These are phyloP conservation scores for Saksenaea oblongispora DNA, from an alignment of 371 early-diverging fungal species.

Conservation along the genomic window DNA sequence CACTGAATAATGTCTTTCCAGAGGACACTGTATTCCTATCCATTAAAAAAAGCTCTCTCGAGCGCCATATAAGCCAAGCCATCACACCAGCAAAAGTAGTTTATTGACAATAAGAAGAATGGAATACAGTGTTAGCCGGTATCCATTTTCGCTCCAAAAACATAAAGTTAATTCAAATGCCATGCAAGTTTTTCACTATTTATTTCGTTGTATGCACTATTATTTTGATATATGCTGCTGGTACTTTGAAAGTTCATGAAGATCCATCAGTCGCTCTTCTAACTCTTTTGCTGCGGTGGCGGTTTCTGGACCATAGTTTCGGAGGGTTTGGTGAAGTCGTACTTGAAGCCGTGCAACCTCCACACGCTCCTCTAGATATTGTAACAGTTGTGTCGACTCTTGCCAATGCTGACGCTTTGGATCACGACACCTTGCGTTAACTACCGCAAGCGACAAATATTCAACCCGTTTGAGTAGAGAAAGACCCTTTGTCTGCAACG, in stretches of 20 bases:
- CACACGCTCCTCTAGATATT: slow-evolving; percentile 15
- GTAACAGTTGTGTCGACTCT: slow-evolving; percentile 17
- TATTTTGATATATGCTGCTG: background rate
- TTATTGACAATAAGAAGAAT: too few relatives aligned
- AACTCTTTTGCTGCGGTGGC: background rate
- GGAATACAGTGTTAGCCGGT: too few relatives aligned
- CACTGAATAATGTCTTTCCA: too few relatives aligned
- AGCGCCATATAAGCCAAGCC: too few relatives aligned
- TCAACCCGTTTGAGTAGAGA: slow-evolving; percentile 60
- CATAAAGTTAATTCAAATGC: too few relatives aligned
- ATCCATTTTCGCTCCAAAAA: too few relatives aligned
- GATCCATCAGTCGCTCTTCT: slow-evolving; percentile 1
- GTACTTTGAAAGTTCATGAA: slow-evolving; percentile 1
- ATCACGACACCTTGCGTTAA: slow-evolving; percentile 66
- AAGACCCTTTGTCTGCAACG: slow-evolving; percentile 41
- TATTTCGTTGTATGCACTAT: too few relatives aligned
- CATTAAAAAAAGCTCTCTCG: too few relatives aligned
- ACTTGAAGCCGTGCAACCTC: slow-evolving; percentile 14
- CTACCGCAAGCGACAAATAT: slow-evolving; percentile 70
- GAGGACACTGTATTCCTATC: too few relatives aligned
- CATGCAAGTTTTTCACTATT: too few relatives aligned
- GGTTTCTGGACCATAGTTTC: background rate
- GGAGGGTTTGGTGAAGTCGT: slow-evolving; percentile 11
- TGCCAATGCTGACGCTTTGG: slow-evolving; percentile 11
- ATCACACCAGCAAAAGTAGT: too few relatives aligned